phyloP scores from a whole-genome alignment of 2,329 filamentous ascomycete species.

The Penicillium sp. region DNA sequence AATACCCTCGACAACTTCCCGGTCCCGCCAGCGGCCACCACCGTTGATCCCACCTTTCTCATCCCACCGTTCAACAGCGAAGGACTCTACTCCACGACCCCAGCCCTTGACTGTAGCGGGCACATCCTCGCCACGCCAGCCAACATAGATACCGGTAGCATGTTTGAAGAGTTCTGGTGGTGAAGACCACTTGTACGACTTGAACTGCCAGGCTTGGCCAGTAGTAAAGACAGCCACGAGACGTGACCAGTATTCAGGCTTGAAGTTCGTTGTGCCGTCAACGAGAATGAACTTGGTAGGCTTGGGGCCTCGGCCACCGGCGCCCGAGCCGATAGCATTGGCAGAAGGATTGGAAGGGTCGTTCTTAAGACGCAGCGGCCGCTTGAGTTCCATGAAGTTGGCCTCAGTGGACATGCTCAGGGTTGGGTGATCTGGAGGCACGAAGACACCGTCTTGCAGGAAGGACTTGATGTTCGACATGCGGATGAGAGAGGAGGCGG shows the following conservation, averaged over 20 bases:
- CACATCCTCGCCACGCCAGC: constrained; percentile 81
- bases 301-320: constrained; percentile 64
- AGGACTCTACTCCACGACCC: constrained; percentile 80
- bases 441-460: constrained; percentile 81
- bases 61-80: constrained; percentile 82
- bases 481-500: constrained; percentile 88
- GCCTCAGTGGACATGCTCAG: constrained; percentile 66
- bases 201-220: constrained; percentile 97
- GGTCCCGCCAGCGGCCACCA: constrained; percentile 72
- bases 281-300: constrained; percentile 94
- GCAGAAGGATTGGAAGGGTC: constrained; percentile 35
- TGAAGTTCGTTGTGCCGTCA: constrained; percentile 90
- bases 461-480: constrained; percentile 96
- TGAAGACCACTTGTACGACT: constrained; percentile 93
- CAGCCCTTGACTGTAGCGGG: constrained; percentile 80
- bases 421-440: constrained; percentile 68
- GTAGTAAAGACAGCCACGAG: constrained; percentile 97
- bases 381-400: constrained; percentile 84
- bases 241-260: constrained; percentile 95
- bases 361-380: constrained; percentile 65
- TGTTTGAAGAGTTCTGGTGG: constrained; percentile 88
- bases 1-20: constrained; percentile 88
- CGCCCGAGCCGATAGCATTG: constrained; percentile 20
- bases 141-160: constrained; percentile 83
- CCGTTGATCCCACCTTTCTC: constrained; percentile 48